Evolutionary conservation across 371 early-diverging fungal species (phyloP).

Genomic region (Rhizopus sp.): DNA sequence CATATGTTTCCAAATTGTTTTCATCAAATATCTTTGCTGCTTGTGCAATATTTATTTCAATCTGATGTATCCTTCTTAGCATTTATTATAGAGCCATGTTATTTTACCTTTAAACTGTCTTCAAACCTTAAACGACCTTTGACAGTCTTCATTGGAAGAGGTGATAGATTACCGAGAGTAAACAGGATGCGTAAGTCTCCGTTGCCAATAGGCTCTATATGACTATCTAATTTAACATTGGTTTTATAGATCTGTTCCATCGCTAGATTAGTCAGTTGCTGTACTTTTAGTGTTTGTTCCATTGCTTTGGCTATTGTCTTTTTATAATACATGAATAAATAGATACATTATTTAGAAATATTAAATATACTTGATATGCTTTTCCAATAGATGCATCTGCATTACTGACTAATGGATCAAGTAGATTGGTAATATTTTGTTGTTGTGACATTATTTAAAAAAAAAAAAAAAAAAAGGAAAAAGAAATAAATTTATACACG

Average conservation of each 20-base stretch:
- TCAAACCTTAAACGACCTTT: slow-evolving; percentile 4
- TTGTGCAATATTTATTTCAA: background rate
- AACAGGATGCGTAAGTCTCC: slow-evolving; percentile 6
- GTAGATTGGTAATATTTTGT: background rate
- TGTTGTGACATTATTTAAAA: background rate
- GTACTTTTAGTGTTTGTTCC: slow-evolving; percentile 26
- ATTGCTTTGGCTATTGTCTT: slow-evolving; percentile 27
- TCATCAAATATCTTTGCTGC: background rate
- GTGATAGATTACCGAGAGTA: slow-evolving; percentile 5
- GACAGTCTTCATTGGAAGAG: slow-evolving; percentile 2
- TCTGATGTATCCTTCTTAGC: background rate
- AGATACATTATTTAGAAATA: background rate
- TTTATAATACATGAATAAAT: background rate
- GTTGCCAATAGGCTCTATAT: slow-evolving; percentile 15
- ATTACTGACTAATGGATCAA: background rate
- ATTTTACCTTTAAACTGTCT: background rate
- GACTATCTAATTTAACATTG: slow-evolving; percentile 16
- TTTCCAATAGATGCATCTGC: slow-evolving; percentile 1
- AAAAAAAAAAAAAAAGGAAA: background rate
- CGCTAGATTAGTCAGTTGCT: slow-evolving; percentile 20
- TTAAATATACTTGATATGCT: background rate
- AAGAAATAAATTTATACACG: no score
- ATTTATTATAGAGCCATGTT: background rate
- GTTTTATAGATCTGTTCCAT: slow-evolving; percentile 28
- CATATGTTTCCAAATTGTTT: background rate